phyloP scores from a whole-genome alignment of 192 early-diverging fungal species.

The Coemansia sp. region DNA sequence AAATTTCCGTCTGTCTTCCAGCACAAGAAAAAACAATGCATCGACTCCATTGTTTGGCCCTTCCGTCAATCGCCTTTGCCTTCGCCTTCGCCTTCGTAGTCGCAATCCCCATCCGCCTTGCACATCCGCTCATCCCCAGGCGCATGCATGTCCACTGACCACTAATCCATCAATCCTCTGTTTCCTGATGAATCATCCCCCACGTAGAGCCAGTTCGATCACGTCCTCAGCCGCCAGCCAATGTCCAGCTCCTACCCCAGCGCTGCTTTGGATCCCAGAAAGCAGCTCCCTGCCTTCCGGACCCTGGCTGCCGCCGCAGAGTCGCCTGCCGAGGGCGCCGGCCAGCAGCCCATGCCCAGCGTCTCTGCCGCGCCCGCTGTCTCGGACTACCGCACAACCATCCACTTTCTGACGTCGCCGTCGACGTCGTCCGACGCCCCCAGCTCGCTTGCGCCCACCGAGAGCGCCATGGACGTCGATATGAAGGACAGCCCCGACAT shows the following conservation, averaged over 20 bases:
- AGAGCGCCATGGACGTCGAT: constrained; percentile 28
- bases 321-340: background rate
- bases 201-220: constrained; percentile 11
- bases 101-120: background rate
- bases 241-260: constrained; percentile 7
- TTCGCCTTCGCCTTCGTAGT: background rate
- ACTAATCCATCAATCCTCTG: background rate
- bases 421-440: constrained; percentile 23
- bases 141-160: constrained; percentile 1
- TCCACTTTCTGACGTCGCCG: constrained; percentile 49
- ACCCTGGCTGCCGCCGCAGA: constrained; percentile 4
- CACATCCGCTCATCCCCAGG: background rate
- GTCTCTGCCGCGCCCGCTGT: background rate
- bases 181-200: constrained; percentile 3
- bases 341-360: background rate
- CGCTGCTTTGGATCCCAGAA: background rate
- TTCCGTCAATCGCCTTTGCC: background rate
- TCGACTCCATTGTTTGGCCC: background rate
- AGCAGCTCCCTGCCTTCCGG: constrained; percentile 1
- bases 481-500: constrained; percentile 7
- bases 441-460: constrained; percentile 8
- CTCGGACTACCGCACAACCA: constrained; percentile 45
- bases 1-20: background rate
- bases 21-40: background rate
- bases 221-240: constrained; percentile 9